phyloP scores from a whole-genome alignment of 2,329 filamentous ascomycete species.

The Fusarium sp. region DNA sequence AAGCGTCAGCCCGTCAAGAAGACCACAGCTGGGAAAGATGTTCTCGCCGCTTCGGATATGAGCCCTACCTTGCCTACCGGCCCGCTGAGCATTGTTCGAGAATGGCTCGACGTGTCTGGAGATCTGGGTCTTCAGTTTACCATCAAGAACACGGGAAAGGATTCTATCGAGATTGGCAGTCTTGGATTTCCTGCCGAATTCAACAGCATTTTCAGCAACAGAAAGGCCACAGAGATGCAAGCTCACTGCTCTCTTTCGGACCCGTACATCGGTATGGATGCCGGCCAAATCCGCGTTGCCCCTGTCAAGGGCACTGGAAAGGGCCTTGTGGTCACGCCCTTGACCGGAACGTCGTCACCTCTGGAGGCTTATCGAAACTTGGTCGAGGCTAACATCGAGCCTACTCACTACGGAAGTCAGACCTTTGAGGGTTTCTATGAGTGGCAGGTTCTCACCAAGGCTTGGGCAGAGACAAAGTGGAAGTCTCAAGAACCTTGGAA shows the following conservation, averaged over 20 bases:
- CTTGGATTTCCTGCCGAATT: conserved; percentile 70
- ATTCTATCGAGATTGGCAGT: conserved; percentile 64
- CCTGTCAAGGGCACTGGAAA: conserved; percentile 65
- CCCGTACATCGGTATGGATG: conserved; percentile 70
- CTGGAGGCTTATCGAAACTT: conserved; percentile 69
- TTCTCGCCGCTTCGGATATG: conserved; percentile 56
- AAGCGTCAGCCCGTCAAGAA: conserved; percentile 49
- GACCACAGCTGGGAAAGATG: conserved; percentile 8
- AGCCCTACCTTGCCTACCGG: conserved; percentile 54
- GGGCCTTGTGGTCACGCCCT: conserved; percentile 65
- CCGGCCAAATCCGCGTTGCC: conserved; percentile 66
- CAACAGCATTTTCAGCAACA: conserved; percentile 71
- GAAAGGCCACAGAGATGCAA: conserved; percentile 61
- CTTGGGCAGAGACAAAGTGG: conserved; percentile 70
- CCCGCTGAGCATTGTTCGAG: conserved; percentile 60
- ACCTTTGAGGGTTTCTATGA: conserved; percentile 72
- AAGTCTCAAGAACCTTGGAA: conserved; percentile 65
- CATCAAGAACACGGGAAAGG: conserved; percentile 57
- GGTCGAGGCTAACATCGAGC: conserved; percentile 55
- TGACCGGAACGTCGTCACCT: conserved; percentile 56
- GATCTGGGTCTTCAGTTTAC: conserved; percentile 66
- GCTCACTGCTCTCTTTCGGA: conserved; percentile 66
- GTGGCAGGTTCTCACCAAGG: conserved; percentile 66
- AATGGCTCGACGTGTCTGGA: conserved; percentile 62
- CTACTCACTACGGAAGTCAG: conserved; percentile 62